Base-by-base conservation (phyloP, 2,329 filamentous ascomycete genomes). In the Fusarium camptoceras region DNA sequence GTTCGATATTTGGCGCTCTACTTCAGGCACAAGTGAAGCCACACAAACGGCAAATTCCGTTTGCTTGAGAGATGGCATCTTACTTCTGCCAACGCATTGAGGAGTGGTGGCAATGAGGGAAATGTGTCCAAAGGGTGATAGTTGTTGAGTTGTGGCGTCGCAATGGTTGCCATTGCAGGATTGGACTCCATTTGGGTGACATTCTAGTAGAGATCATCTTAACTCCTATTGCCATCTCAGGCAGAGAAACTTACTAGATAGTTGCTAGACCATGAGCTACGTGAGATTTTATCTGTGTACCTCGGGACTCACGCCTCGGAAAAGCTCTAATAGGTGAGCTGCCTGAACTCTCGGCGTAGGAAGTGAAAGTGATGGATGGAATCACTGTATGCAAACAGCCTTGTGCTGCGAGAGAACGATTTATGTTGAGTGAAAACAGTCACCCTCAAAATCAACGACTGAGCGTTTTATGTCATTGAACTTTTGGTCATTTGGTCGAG, bases 1-100 rank as follows among this genome's bases (percentile, higher is more conserved):
- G 62, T 66, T 66, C 43, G 8, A 34, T 28, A 25, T 3, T 61
- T 46, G 62, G 48, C 55, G 62, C 37, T 43, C 31, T 66, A 66
- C 30, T 37, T 34, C 63, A 66, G 63, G 63, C 28, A 66, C 63
- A 66, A 3, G n/a, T 9, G 6, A 61, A 61, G 55, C 55, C 55
- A 61, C 30, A 25, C 1, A 0, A 10, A 3, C 31, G 16, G 22
- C 39, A 30, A 49, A 22, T 7, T 64, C 43, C 30, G 22, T 3
- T 47, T 18, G 2, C 18, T 34, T 28, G 6, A 18, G 6, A 14
- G 2, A 39, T 6, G 4, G 14, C 8, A 22, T 14, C 12, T 27
- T 34, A 16, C 18, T 43, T 7, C 31, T 47, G 41, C n/a, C 14
- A 28, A 22, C 27, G n/a, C 24, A 25, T 42, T 16, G 34, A 6